Evolutionary conservation across 129 eudicot species (phyloP).

Genomic region (Lactuca sativa): DNA sequence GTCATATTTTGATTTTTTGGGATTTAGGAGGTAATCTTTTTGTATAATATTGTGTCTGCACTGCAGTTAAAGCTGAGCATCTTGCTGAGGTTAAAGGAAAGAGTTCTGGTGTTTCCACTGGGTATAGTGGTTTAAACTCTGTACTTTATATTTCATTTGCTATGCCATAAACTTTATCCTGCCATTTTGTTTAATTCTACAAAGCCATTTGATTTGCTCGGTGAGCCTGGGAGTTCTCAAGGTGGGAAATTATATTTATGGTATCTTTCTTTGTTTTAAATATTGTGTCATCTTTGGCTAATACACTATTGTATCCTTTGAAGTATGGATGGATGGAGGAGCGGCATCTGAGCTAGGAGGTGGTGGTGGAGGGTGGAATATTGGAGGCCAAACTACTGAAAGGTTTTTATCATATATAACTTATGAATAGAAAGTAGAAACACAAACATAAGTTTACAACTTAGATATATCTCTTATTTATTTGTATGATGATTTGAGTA

Average conservation of each 20-base stretch:
- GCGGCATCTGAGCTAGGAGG: conserved; percentile 45
- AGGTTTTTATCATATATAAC: conserved; percentile 34
- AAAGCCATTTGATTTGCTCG: conserved; percentile 64
- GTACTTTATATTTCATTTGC: not conserved
- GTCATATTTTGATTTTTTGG: conserved; percentile 4
- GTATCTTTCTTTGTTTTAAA: not conserved
- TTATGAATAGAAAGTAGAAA: too few species aligned
- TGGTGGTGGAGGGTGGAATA: conserved; percentile 48
- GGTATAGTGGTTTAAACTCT: conserved; percentile 38
- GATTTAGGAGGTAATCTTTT: conserved; percentile 2
- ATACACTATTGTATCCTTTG: conserved; percentile 9
- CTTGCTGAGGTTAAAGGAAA: conserved; percentile 5
- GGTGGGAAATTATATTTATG: conserved; percentile 43
- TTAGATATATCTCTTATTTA: too few species aligned
- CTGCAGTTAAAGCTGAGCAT: conserved; percentile 47
- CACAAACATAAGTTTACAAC: too few species aligned
- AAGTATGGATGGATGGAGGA: conserved; percentile 24
- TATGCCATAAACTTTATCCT: conserved; percentile 12
- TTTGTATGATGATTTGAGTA: too few species aligned
- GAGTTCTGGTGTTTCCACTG: conserved; percentile 35
- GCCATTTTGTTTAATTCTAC: conserved; percentile 31
- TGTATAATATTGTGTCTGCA: conserved; percentile 24
- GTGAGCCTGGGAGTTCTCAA: conserved; percentile 45
- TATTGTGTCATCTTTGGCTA: conserved; percentile 5
- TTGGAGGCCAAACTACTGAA: conserved; percentile 57